Base-by-base conservation (phyloP, 2,329 filamentous ascomycete species). In the Coleophoma crateriformis region DNA sequence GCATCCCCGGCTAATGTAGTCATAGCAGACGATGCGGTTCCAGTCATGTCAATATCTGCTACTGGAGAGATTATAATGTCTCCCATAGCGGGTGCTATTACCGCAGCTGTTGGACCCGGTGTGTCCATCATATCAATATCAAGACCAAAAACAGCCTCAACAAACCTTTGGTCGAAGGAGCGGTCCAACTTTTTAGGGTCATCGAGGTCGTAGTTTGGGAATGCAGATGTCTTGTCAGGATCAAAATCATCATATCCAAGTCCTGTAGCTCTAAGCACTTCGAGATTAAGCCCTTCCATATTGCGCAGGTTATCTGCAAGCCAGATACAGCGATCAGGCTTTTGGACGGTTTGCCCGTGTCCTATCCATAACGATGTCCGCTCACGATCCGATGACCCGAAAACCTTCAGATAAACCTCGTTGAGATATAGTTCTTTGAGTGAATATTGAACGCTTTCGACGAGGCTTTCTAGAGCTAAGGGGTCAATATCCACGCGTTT, bases 161-260 rank as follows among this genome's bases (percentile, higher is more conserved):
- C 63, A 35, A 67, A 67, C 27, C 64, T 57, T 42, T 62, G 56
- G 47, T 67, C 64, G 38, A 67, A 64, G 5, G 54, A 59, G 19
- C 55, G 52, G 27, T 55, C 45, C 3, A 49, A 45, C 10, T 49
- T 53, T 3, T 52, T 52, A 19, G 59, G 58, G 38, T 66, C 63
- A 22, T 41, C 43, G 27, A 63, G 52, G 46, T 67, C 64, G 46
- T 61, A 66, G 19, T 58, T 50, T 2, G 56, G 53, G 42, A 53
- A 43, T 40, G 41, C 27, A 3, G 49, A 50, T 19, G 50, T 41
- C 27, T 45, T 42, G 15, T 54, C 46, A 1, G 57, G 54, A 22
- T 58, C 52, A 41, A 58, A 64, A 44, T 64, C 62, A 53, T 65
- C 62, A 46, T 66, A 66, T 48, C 62, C 62, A n/a, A 67, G 51